Evolutionary conservation across 2,329 filamentous ascomycete genomes (phyloP), one percentile per base, ranked within the genome.

Genomic region (Fusarium nanum): DNA sequence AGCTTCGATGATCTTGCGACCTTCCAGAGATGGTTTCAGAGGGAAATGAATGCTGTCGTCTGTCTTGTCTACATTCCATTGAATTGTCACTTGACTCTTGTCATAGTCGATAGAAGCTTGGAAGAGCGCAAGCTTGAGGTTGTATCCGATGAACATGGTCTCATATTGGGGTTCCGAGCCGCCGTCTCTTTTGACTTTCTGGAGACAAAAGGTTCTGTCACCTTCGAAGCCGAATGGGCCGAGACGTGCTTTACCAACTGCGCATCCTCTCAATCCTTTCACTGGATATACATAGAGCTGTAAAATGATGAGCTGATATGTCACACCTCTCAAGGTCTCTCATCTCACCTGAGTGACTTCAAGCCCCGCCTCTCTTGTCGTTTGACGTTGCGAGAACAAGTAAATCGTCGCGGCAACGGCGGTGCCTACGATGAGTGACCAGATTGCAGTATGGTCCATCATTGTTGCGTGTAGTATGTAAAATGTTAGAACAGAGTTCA

Each of bases 221-320:
- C 73, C 73, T 6, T 71, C 54, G 2, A 75, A 52, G 0, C 73
- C 73, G n/a, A 69, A 71, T 2, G 52, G 56, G 0, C 73, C 58
- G 0, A 75, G 45, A 0, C 34, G 49, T 5, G 71, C 73, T 46
- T 64, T 62, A 0, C 37, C 44, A 6, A 75, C 6, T 3, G 67
- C 27, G 10, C 49, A 73, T 3, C 73, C 73, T 13, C 73, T 59
- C 2, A 75, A 45, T 0, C 72, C 61, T 22, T 75, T 75, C 20
- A 75, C 62, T 2, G 73, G 73, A 16, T 75, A 75, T 2, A 73
- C 71, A 22, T 75, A 67, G n/a, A 75, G 46, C 73, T 74, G 16
- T 1, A 5, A 18, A 6, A 4, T 2, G 2, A 7, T 67, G 8
- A 67, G 45, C n/a, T n/a, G 16, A 12, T 12, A 3, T 14, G 4